These are phyloP conservation scores for Colletotrichum caudatum DNA, from an alignment of 2,329 filamentous ascomycete genomes.

Conservation along the genomic window DNA sequence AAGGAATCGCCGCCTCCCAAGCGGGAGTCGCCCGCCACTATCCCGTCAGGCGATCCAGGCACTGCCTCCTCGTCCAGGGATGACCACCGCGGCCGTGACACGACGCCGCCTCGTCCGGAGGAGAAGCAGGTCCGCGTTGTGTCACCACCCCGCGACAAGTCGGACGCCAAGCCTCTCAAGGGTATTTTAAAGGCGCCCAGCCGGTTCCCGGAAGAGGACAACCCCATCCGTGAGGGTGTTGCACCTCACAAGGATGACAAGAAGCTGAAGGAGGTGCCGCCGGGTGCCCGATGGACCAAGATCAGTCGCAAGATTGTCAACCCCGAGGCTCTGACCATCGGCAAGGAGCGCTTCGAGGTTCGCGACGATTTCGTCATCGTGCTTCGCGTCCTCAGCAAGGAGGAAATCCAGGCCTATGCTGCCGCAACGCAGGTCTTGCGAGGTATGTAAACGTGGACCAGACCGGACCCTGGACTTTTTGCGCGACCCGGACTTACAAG, in stretches of 20 bases:
- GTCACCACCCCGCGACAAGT: conserved; percentile 73
- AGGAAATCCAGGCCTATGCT: conserved; percentile 91
- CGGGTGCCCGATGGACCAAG: conserved; percentile 91
- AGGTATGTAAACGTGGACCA: conserved; percentile 72
- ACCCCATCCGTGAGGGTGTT: conserved; percentile 88
- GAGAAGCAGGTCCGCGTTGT: conserved; percentile 74
- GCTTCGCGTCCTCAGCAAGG: conserved; percentile 84
- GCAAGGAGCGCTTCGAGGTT: conserved; percentile 93
- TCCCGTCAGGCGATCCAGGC: conserved; percentile 30
- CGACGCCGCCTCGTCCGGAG: conserved; percentile 49
- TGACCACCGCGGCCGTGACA: conserved; percentile 58
- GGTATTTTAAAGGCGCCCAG: conserved; percentile 89
- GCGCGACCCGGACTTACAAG: not conserved
- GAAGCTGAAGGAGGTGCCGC: conserved; percentile 76
- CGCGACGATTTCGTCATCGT: conserved; percentile 96
- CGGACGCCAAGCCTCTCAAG: conserved; percentile 77
- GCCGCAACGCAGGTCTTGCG: conserved; percentile 83
- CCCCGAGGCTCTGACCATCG: conserved; percentile 84
- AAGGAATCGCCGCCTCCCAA: conserved; percentile 32
- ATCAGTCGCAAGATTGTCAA: conserved; percentile 91
- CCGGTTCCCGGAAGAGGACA: conserved; percentile 88
- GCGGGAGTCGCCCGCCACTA: conserved; percentile 33
- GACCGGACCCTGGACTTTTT: not conserved
- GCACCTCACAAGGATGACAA: conserved; percentile 92
- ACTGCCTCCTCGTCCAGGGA: conserved; percentile 44